Percentiles rank a stretch among this genome's conserved stretches.
Evolutionary conservation across 169 alveolate genomes (phyloP).

Genomic region (Hepatocystis sp.): DNA sequence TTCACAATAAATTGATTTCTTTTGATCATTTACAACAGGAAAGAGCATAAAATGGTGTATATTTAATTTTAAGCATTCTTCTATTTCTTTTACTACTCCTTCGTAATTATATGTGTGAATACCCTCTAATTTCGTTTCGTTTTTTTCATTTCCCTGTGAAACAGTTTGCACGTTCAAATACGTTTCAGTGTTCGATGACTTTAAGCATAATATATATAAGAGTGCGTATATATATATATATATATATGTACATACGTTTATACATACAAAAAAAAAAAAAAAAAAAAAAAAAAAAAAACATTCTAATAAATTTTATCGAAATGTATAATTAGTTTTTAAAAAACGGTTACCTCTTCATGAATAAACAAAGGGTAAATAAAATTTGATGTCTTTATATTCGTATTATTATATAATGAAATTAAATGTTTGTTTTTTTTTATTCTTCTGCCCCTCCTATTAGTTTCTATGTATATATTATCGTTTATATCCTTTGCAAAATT

Average conservation of each 20-base stretch:
- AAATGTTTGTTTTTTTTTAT: conserved; percentile 63
- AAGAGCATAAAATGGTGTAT: conserved; percentile 82
- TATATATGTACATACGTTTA: background rate
- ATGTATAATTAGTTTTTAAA: background rate
- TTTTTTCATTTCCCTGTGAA: conserved; percentile 77
- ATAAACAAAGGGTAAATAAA: conserved; percentile 81
- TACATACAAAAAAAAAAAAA: no score
- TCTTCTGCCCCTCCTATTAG: conserved; percentile 66
- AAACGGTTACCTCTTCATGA: conserved; percentile 78
- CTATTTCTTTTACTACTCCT: conserved; percentile 79
- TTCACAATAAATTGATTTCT: conserved; percentile 76
- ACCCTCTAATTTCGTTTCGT: conserved; percentile 78
- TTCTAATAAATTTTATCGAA: no score
- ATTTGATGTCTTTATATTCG: conserved; percentile 78
- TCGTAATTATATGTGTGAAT: conserved; percentile 73
- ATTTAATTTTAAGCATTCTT: conserved; percentile 77
- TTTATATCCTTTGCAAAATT: conserved; percentile 55
- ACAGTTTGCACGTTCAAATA: no score
- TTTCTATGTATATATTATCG: conserved; percentile 52
- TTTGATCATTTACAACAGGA: conserved; percentile 78
- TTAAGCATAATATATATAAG: no score
- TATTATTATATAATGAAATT: conserved; percentile 71
- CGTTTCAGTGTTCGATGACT: no score
- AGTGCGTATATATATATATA: background rate
- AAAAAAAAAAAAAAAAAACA: no score